Evolutionary conservation across 768 basidiomycete genomes (phyloP).

Genomic region (Paxillus ammoniavirescens): DNA sequence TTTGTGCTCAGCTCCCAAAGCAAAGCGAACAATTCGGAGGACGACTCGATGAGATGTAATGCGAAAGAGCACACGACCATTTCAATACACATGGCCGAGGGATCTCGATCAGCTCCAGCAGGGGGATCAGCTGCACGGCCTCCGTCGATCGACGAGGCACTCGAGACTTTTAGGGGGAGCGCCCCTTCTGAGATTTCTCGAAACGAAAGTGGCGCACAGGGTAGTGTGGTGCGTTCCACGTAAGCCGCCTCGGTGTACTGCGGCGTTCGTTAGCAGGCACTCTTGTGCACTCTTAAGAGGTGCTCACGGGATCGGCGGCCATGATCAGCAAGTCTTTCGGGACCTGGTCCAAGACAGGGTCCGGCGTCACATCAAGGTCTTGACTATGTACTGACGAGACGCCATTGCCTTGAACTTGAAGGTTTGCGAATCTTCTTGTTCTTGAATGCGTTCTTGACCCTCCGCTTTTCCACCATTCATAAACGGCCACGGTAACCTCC

Average conservation of each 20-base stretch:
- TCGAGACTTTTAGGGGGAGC: constrained; percentile 37
- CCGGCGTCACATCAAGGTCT: background rate
- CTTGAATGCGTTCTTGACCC: constrained; percentile 20
- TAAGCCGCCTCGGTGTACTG: constrained; percentile 66
- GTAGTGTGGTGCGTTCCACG: constrained; percentile 48
- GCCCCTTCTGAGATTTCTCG: constrained; percentile 57
- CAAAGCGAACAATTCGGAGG: constrained; percentile 62
- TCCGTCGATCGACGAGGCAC: constrained; percentile 9
- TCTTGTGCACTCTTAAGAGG: background rate
- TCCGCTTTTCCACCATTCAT: constrained; percentile 58
- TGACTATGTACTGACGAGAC: background rate
- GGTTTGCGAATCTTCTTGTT: constrained; percentile 1
- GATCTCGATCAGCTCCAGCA: background rate
- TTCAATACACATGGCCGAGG: constrained; percentile 37
- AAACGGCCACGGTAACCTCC: constrained; percentile 57
- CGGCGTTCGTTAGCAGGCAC: constrained; percentile 10
- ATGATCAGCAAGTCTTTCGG: constrained; percentile 18
- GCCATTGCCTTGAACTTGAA: background rate
- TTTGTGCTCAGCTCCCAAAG: constrained; percentile 64
- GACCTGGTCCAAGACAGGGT: background rate
- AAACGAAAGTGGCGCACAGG: constrained; percentile 61
- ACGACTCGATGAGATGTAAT: constrained; percentile 61
- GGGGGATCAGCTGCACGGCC: background rate
- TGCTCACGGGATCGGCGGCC: constrained; percentile 28
- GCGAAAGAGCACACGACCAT: constrained; percentile 75